Evolutionary conservation across 163 green algal genomes (phyloP).

Genomic region (Chlorella variabilis): DNA sequence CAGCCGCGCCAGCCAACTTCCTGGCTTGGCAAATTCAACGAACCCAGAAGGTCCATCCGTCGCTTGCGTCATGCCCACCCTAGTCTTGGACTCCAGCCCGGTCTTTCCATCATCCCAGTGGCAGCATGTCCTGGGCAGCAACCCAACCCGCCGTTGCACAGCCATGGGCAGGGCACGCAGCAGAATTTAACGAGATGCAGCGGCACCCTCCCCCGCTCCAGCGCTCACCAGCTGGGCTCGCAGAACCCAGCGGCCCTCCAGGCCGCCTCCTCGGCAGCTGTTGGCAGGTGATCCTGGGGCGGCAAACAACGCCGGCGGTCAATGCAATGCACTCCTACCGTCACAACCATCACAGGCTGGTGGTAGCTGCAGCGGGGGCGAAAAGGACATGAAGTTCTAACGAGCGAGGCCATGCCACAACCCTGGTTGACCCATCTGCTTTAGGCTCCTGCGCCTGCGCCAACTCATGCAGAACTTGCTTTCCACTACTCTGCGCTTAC

Average conservation of each 20-base stretch:
- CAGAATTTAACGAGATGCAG: too few relatives aligned
- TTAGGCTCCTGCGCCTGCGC: too few relatives aligned
- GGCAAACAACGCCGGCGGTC: conserved; percentile 8
- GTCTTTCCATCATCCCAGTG: conserved; percentile 13
- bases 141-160: background rate
- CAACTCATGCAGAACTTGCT: too few relatives aligned
- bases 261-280: background rate
- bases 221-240: conserved; percentile 8
- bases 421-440: too few relatives aligned
- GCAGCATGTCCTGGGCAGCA: conserved; percentile 11
- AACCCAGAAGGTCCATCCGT: conserved; percentile 18
- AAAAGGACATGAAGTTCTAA: too few relatives aligned
- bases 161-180: background rate
- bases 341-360: conserved; percentile 16
- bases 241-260: background rate
- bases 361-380: conserved; percentile 3
- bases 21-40: background rate
- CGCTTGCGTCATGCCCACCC: background rate
- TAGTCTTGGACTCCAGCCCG: background rate
- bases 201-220: too few relatives aligned
- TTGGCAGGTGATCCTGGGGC: conserved; percentile 14
- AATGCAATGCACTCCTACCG: conserved; percentile 6
- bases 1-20: conserved; percentile 12
- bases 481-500: too few relatives aligned
- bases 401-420: too few relatives aligned